Base-by-base conservation (phyloP, 345 rosid genomes). In the Heritiera fomes region DNA sequence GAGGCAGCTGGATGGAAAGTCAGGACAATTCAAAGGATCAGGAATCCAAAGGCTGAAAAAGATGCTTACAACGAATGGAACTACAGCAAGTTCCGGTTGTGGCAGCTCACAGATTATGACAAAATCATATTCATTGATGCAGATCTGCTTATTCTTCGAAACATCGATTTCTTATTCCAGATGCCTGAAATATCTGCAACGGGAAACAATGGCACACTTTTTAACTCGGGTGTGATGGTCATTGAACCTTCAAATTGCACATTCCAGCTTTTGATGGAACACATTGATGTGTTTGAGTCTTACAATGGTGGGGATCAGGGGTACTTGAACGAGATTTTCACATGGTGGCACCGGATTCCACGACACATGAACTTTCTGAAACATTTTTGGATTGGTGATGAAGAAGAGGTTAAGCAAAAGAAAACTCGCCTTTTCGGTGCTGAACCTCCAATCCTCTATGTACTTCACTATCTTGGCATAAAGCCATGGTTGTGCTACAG, bases 11-110 rank as follows among this genome's bases (percentile, higher is more conserved):
- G 99, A 14, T 96, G 99, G 99, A 92, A 94, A 80, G 83, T 96
- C 75, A 82, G 91, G 80, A 91, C 91, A 1, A 94, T 96, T 67
- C 78, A 92, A 60, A 86, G 99, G 75, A 96, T 96, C 79, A 86
- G 99, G 82, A 96, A 94, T 86, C 99, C 98, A 3, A 94, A 96
- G 86, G 99, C 99, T 0, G 97, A 94, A 81, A 89, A 89, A 80
- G 97, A 96, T 80, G 97, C 99, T 9, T 94, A 96, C 86, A 96
- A 94, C 73, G 97, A 96, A 76, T 96, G 97, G 97, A 96, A 96
- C 80, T 96, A 96, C 86, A 96, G 99, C 92, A 96, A 92, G 83
- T 94, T 96, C 82, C 83, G 97, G 17, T 83, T 96, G 43, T 96
- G 99, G 99, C 98, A 96, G 87, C 85, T 96, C 78, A 96, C 98